A percentile compares a stretch with the other conserved stretches of the same genome.
Conservation (phyloP, 371 early-diverging fungal genomes). For the Parasitella parasitica region DNA sequence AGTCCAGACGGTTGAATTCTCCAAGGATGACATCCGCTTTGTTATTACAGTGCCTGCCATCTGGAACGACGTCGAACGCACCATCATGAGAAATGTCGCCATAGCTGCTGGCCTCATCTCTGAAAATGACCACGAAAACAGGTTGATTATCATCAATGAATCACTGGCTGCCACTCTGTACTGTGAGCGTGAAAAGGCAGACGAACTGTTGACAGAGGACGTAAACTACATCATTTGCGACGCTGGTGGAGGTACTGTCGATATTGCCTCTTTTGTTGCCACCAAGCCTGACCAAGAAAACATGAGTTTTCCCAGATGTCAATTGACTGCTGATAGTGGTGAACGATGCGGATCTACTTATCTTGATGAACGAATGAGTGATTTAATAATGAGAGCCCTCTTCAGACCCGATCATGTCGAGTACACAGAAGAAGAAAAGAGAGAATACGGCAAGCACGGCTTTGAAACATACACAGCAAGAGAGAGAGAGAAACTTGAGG, state of each 20-base stretch:
- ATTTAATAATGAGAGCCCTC: not conserved
- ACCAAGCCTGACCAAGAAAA: not conserved
- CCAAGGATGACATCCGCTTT: conserved; percentile 7
- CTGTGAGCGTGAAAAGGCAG: conserved; percentile 23
- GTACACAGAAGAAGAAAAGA: not conserved
- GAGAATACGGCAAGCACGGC: not conserved
- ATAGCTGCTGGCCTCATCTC: conserved; percentile 40
- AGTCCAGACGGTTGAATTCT: not conserved
- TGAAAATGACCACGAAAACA: conserved; percentile 36
- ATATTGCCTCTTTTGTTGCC: conserved; percentile 24
- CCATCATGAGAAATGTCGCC: conserved; percentile 40
- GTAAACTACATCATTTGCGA: conserved; percentile 7
- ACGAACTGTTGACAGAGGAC: not conserved
- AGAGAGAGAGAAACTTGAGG: not conserved
- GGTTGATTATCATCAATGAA: conserved; percentile 41
- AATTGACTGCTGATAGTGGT: conserved; percentile 7
- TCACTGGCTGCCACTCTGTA: conserved; percentile 46
- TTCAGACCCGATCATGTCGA: not conserved
- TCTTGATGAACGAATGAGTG: conserved; percentile 12
- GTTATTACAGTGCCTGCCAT: conserved; percentile 44
- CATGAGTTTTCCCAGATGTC: conserved; percentile 11
- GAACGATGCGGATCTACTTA: conserved; percentile 16
- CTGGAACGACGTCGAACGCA: conserved; percentile 46
- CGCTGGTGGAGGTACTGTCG: conserved; percentile 41
- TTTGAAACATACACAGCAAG: not conserved